phyloP scores from a whole-genome alignment of 2,329 filamentous ascomycete genomes.

The Basipetospora chlamydospora region DNA sequence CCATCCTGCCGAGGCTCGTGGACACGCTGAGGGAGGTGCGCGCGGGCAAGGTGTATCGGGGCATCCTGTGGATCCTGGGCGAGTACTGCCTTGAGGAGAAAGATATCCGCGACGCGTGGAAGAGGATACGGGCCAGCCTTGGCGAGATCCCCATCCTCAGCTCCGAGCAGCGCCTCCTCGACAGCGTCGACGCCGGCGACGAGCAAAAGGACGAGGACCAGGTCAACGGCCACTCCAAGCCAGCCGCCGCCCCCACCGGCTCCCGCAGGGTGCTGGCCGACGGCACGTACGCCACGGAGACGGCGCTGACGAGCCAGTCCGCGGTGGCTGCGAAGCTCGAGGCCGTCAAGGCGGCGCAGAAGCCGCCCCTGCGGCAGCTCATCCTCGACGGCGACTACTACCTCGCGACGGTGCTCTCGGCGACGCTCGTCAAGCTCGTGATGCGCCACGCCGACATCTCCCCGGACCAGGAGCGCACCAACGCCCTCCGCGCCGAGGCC shows the following conservation, averaged over 20 bases:
- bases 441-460: slow-evolving; percentile 96
- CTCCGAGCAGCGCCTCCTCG: slow-evolving; percentile 81
- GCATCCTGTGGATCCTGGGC: slow-evolving; percentile 93
- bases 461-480: slow-evolving; percentile 70
- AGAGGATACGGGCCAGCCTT: slow-evolving; percentile 79
- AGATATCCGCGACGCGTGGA: slow-evolving; percentile 94
- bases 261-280: slow-evolving; percentile 89
- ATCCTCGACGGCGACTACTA: slow-evolving; percentile 98
- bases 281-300: slow-evolving; percentile 95
- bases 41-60: slow-evolving; percentile 92
- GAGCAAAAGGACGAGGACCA: slow-evolving; percentile 42
- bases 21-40: slow-evolving; percentile 85
- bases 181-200: slow-evolving; percentile 63
- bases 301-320: slow-evolving; percentile 83
- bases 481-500: slow-evolving; percentile 85
- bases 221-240: slow-evolving; percentile 66
- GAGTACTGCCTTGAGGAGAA: slow-evolving; percentile 91
- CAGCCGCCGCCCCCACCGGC: slow-evolving; percentile 60
- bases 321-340: slow-evolving; percentile 82
- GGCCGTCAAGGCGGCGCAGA: slow-evolving; percentile 92
- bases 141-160: slow-evolving; percentile 95
- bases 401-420: slow-evolving; percentile 84
- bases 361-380: slow-evolving; percentile 84
- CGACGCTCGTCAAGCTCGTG: slow-evolving; percentile 89
- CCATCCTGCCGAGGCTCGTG: slow-evolving; percentile 79